phyloP scores from a whole-genome alignment of 2,329 filamentous ascomycete genomes.

The Aspergillus pseudoviridinutans region DNA sequence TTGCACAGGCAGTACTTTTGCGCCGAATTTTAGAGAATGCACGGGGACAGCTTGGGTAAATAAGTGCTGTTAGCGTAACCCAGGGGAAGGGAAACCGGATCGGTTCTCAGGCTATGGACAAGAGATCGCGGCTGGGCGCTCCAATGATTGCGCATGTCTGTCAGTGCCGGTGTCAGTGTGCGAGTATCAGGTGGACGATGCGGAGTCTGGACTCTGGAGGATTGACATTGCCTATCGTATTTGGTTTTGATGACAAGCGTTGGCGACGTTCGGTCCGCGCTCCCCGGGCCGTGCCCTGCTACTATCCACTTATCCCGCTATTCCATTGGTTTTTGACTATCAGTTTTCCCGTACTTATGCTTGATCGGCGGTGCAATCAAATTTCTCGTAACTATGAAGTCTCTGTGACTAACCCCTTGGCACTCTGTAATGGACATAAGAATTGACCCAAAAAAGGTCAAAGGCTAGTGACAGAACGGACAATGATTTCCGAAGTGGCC shows the following conservation, averaged over 20 bases:
- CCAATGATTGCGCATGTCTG: slow-evolving; percentile 10
- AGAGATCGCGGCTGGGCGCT: slow-evolving; percentile 5
- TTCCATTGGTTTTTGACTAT: neutral
- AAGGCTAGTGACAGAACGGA: neutral
- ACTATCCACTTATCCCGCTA: neutral
- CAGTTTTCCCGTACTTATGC: neutral
- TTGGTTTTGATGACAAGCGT: slow-evolving; percentile 14
- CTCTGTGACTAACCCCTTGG: neutral
- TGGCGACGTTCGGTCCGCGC: slow-evolving; percentile 15
- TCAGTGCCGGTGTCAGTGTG: neutral
- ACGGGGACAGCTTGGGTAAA: neutral
- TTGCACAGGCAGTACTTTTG: neutral
- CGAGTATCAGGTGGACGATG: slow-evolving; percentile 1
- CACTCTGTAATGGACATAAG: neutral
- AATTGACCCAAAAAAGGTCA: neutral
- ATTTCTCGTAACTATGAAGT: neutral
- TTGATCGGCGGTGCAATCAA: neutral
- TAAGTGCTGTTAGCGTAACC: neutral
- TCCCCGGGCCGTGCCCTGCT: slow-evolving; percentile 16
- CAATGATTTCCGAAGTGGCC: neutral
- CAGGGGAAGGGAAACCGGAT: slow-evolving; percentile 5
- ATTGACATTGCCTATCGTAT: slow-evolving; percentile 14
- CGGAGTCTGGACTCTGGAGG: slow-evolving; percentile 8
- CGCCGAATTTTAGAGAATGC: neutral
- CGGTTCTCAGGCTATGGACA: slow-evolving; percentile 5